Percentiles rank a stretch among this genome's conserved stretches.
Evolutionary conservation across 257 asterid species (phyloP).

Genomic region (Solanum chiquidenum): DNA sequence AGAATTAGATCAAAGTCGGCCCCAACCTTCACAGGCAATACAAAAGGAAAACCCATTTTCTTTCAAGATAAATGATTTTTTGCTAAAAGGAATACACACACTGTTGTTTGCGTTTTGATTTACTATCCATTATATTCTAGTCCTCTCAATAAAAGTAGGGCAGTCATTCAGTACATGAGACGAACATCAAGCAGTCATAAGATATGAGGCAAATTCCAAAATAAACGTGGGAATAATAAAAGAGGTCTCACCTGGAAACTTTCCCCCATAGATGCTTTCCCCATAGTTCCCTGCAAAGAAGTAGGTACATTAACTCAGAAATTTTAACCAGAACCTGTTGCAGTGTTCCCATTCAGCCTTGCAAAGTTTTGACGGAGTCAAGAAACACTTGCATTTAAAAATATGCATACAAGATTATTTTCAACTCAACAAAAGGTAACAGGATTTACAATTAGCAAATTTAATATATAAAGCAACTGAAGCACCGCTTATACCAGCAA

Average conservation of each 20-base stretch:
- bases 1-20: conserved; percentile 81
- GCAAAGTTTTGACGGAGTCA: neutral
- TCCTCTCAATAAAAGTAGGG: neutral
- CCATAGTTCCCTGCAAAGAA: conserved; percentile 66
- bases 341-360: neutral
- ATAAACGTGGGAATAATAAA: neutral
- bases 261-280: conserved; percentile 75
- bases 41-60: conserved; percentile 68
- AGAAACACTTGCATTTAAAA: neutral
- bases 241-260: conserved; percentile 72
- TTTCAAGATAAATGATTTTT: conserved; percentile 48
- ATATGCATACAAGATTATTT: neutral
- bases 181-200: neutral
- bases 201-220: neutral
- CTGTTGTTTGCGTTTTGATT: conserved; percentile 5
- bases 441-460: neutral
- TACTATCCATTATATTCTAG: neutral
- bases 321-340: neutral
- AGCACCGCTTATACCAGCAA: neutral
- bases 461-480: neutral
- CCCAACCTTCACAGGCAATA: conserved; percentile 84
- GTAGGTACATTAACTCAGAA: neutral
- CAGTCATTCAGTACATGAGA: neutral
- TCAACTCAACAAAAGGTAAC: neutral
- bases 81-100: conserved; percentile 22